phyloP scores from a whole-genome alignment of 2,329 filamentous ascomycete species.

The Clarireedia hainanense region DNA sequence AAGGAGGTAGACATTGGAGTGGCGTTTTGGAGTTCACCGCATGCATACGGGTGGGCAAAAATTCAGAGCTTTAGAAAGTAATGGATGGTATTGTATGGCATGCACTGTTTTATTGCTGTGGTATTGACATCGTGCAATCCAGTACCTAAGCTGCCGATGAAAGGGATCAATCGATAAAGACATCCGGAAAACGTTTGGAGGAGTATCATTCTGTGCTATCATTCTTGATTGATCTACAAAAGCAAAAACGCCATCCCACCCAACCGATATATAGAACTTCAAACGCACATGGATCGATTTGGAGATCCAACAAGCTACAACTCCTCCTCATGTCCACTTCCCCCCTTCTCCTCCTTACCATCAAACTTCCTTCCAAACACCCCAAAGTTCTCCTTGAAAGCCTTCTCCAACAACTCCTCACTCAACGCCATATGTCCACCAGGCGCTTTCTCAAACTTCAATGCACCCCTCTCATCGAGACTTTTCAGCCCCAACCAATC shows the following conservation, averaged over 20 bases:
- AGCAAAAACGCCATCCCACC: background rate
- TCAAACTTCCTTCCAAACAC: constrained; percentile 23
- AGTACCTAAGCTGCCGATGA: background rate
- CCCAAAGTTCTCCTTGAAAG: constrained; percentile 37
- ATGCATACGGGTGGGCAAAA: background rate
- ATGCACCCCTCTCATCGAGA: constrained; percentile 69
- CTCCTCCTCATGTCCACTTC: constrained; percentile 3
- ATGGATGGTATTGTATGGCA: background rate
- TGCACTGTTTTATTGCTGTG: background rate
- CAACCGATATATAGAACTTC: constrained; percentile 3
- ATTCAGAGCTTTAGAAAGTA: background rate
- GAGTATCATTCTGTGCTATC: no score
- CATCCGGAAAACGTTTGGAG: no score
- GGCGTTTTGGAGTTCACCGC: constrained; percentile 4
- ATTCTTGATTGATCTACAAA: background rate
- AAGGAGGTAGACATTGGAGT: background rate
- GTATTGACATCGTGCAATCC: background rate
- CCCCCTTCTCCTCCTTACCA: background rate
- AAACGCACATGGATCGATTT: background rate
- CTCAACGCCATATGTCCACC: constrained; percentile 80
- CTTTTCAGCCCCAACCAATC: constrained; percentile 85
- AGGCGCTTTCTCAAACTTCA: constrained; percentile 65
- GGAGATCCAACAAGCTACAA: background rate
- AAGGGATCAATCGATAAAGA: background rate
- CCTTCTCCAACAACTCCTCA: constrained; percentile 50